These are phyloP conservation scores for Arthroderma uncinatum DNA, from an alignment of 2,329 filamentous ascomycete genomes.

Conservation along the genomic window DNA sequence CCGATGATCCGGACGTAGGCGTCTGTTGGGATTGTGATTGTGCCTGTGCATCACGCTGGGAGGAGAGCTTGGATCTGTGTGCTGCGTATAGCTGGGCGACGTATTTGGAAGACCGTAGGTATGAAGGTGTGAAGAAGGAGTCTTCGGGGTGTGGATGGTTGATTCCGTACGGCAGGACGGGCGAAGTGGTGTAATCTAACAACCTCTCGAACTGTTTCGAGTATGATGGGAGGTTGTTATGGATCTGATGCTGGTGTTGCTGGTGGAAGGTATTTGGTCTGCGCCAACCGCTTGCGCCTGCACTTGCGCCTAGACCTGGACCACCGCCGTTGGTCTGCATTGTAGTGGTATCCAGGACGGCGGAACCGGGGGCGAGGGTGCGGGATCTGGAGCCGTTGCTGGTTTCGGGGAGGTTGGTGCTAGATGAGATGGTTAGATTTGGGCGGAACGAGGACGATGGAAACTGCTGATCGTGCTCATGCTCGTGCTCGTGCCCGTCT, in stretches of 20 bases:
- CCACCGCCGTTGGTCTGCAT: not conserved
- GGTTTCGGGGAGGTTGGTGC: conserved; percentile 26
- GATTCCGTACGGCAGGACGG: not conserved
- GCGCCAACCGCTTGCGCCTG: not conserved
- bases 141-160: conserved; percentile 19
- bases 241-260: not conserved
- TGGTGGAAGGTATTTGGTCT: not conserved
- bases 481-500: conserved; percentile 17
- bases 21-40: conserved; percentile 29
- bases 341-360: conserved; percentile 18
- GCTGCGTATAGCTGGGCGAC: conserved; percentile 62
- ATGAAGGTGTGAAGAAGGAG: conserved; percentile 71
- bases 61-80: conserved; percentile 49
- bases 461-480: not conserved
- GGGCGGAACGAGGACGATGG: conserved; percentile 22
- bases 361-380: conserved; percentile 27
- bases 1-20: not conserved
- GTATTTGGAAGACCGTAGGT: conserved; percentile 67
- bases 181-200: not conserved
- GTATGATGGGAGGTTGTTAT: conserved; percentile 2
- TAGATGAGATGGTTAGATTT: conserved; percentile 24
- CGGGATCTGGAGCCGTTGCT: conserved; percentile 23
- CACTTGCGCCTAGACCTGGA: not conserved
- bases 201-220: not conserved
- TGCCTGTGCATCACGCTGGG: conserved; percentile 33